Base-by-base conservation (phyloP, 2,329 filamentous ascomycete genomes). In the Neodidymelliopsis sp. region DNA sequence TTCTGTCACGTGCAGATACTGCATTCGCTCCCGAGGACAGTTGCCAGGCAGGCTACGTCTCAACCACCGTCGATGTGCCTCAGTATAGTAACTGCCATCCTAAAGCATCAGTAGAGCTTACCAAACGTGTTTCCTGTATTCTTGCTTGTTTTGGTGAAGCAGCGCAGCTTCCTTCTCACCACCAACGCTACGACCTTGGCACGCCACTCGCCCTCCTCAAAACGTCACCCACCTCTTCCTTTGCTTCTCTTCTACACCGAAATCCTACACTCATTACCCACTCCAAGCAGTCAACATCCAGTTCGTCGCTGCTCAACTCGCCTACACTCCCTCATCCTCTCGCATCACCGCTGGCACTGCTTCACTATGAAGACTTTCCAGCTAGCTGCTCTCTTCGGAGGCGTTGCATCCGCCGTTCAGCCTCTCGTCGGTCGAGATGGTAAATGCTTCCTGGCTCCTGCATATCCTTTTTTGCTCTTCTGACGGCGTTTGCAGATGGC, bases 321-420 rank as follows among this genome's bases (percentile, higher is more conserved):
- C 23, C 29, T 39, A 52, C 65, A 56, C 62, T 65, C 57, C 39
- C 58, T 60, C 41, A 51, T 44, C 34, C 40, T 56, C 48, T 49
- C 40, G 27, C 44, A 54, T 48, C 53, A 48, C 50, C 38, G 30
- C 42, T 39, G 53, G 41, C 51, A 49, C 47, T 52, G 44, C 39
- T 23, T 55, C 54, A 44, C 36, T 47, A 71, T 71, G 68, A 69
- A 66, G 64, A 27, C 56, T 18, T 24, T 57, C 45, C 56, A 65
- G 40, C 33, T 67, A 33, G 54, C 56, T 24, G 49, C 55, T 33
- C 56, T 69, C 51, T 41, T 70, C 19, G 62, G 54, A 44, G 61
- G 60, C 42, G 53, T 49, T 54, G 59, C 48, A 18, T 57, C 54
- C 36, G 59, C 58, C 44, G 55, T 53, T 39, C 54, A 56, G 29